These are phyloP conservation scores for Pseudogymnoascus sp. DNA, from an alignment of 2,329 filamentous ascomycete genomes.

Conservation along the genomic window DNA sequence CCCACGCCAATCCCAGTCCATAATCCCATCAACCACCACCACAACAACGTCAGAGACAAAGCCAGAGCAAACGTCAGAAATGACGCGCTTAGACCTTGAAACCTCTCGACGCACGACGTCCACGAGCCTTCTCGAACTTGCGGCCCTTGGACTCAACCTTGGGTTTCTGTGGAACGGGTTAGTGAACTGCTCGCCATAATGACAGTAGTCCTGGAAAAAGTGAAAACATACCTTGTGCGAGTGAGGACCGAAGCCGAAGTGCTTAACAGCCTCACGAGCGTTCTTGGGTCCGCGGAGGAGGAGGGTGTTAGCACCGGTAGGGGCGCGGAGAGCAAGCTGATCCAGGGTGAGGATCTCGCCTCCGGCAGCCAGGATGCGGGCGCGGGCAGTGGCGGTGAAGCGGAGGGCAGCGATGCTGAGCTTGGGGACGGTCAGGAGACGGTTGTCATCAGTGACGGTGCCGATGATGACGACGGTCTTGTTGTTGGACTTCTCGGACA, in stretches of 20 bases:
- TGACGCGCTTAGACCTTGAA: slow-evolving; percentile 88
- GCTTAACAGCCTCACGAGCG: slow-evolving; percentile 93
- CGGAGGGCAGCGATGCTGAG: slow-evolving; percentile 86
- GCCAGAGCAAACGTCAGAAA: not conserved
- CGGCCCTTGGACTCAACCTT: slow-evolving; percentile 97
- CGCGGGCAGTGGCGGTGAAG: slow-evolving; percentile 93
- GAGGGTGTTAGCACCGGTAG: slow-evolving; percentile 94
- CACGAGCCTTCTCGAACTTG: slow-evolving; percentile 99
- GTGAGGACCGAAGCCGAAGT: slow-evolving; percentile 98
- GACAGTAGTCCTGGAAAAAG: too few relatives aligned
- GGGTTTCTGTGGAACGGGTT: slow-evolving; percentile 63
- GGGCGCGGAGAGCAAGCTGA: slow-evolving; percentile 90
- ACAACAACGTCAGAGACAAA: not conserved
- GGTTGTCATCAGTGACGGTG: slow-evolving; percentile 97
- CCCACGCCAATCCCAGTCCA: not conserved
- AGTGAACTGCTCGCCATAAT: slow-evolving; percentile 23
- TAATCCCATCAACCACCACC: not conserved
- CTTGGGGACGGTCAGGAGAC: slow-evolving; percentile 84
- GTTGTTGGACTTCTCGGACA: slow-evolving; percentile 55
- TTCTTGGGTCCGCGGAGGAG: slow-evolving; percentile 98
- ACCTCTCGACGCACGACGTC: slow-evolving; percentile 93
- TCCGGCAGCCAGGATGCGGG: slow-evolving; percentile 85
- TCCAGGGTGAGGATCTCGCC: slow-evolving; percentile 94
- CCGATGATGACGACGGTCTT: slow-evolving; percentile 93
- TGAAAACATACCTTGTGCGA: slow-evolving; percentile 80